Evolutionary conservation across 441 rosid genomes (phyloP).

Genomic region (Populus hybrid): DNA sequence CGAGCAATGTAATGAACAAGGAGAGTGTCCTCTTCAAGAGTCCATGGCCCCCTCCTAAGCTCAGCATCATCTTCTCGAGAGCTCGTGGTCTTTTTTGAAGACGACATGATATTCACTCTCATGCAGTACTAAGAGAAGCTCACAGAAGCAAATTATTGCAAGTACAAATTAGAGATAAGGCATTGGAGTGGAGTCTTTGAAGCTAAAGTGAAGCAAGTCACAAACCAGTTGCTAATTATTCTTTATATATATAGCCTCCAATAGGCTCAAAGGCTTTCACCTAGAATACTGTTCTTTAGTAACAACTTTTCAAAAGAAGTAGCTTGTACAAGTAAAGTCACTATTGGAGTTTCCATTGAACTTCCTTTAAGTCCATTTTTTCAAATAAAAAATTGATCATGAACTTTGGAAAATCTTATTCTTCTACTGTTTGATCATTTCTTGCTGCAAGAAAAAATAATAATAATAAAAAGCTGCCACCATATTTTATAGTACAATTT

Average conservation of each 20-base stretch:
- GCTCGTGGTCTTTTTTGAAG: constrained; percentile 17
- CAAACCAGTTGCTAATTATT: neutral
- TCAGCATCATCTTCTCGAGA: constrained; percentile 27
- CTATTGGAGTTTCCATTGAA: constrained; percentile 20
- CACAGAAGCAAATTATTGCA: too few relatives aligned
- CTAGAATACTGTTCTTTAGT: constrained; percentile 13
- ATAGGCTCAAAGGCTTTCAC: constrained; percentile 3
- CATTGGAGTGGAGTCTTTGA: too few relatives aligned
- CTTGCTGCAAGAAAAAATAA: too few relatives aligned
- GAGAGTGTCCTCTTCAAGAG: constrained; percentile 60
- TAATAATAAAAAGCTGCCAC: too few relatives aligned
- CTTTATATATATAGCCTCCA: neutral
- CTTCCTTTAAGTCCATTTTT: constrained; percentile 15
- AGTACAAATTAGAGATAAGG: too few relatives aligned
- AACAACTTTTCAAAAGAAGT: constrained; percentile 29
- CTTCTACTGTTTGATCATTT: neutral
- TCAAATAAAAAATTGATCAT: neutral
- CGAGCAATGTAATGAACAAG: constrained; percentile 42
- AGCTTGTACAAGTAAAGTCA: constrained; percentile 13
- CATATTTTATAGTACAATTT: too few relatives aligned
- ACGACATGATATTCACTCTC: constrained; percentile 25
- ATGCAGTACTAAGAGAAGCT: neutral
- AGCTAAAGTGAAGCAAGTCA: too few relatives aligned
- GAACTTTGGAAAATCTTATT: neutral
- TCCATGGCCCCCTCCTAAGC: constrained; percentile 71